Evolutionary conservation across 306 rosid genomes (phyloP).

Genomic region (Vigna reflexopilosa): DNA sequence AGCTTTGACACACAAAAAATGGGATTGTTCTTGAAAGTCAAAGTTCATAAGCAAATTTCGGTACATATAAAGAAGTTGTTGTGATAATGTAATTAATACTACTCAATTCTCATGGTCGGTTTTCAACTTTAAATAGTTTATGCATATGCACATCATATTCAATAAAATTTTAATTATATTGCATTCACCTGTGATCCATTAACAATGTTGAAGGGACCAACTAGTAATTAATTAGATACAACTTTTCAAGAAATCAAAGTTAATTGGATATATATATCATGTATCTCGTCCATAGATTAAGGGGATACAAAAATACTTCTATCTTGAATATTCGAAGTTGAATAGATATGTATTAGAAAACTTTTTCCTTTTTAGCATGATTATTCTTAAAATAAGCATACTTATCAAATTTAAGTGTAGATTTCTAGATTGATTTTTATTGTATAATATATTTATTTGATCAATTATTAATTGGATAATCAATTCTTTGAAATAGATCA

Average conservation of each 20-base stretch:
- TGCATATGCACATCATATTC: not conserved
- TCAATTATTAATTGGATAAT: too few relatives aligned
- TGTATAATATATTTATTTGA: too few relatives aligned
- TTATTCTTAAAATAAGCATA: not conserved
- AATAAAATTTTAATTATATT: conserved; percentile 6
- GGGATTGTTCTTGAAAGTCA: conserved; percentile 29
- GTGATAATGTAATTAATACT: conserved; percentile 12
- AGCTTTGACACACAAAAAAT: conserved; percentile 36
- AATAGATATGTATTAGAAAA: not conserved
- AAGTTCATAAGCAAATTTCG: not conserved
- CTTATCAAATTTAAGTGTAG: not conserved
- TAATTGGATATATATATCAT: not conserved
- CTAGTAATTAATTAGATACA: conserved; percentile 13
- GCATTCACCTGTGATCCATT: conserved; percentile 28
- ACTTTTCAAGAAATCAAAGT: conserved; percentile 4
- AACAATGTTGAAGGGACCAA: not conserved
- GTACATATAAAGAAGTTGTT: not conserved
- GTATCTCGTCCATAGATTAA: not conserved
- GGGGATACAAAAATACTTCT: not conserved
- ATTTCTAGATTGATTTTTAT: too few relatives aligned
- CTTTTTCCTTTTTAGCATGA: not conserved
- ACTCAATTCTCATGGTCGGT: conserved; percentile 36
- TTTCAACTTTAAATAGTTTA: conserved; percentile 29
- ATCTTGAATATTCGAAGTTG: not conserved
- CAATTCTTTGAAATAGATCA: too few relatives aligned